Base-by-base conservation (phyloP, 176 grass and related monocot species). In the barley (Hordeum vulgare) region DNA sequence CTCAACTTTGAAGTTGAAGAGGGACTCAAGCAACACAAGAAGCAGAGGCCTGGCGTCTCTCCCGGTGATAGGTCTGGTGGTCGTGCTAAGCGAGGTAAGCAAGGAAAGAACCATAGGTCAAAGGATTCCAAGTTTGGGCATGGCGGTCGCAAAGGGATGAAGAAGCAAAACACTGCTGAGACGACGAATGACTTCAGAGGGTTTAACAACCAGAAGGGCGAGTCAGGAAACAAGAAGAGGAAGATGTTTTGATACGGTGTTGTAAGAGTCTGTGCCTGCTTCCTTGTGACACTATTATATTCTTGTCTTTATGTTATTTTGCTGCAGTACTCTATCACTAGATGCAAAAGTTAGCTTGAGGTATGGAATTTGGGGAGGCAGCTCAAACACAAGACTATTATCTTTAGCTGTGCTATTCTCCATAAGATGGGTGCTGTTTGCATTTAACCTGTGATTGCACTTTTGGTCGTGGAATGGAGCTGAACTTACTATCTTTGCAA, bases 151-250 rank as follows among this genome's bases (percentile, higher is more conserved):
- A 96, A 96, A 85, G 96, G 89, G 64, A 42, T 90, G 70, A 98
- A 76, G 85, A 98, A 98, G 78, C 93, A 98, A 80, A 98, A 98
- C 72, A 92, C 91, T 51, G 87, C 87, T 31, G 89, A 94, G 47
- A 92, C 96, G 0, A 96, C 85, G 0, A 89, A 96, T 79, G 87
- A 99, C 66, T 92, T 99, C 17, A 94, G 87, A 89, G 67, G 85
- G 31, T 99, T 96, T 37, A 90, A 87, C 80, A 87, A 87, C 79
- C 60, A 87, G 54, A 78, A 79, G 39, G 74, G 86, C 11, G 61
- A 53, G 15, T 66, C 78, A 15, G 47, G 74, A 83, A 89, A 83
- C 76, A 94, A 90, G 80, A 90, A 90, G 85, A 80, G 88, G 72
- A 89, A 89, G 49, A 88, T 85, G 79, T 85, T 62, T 89, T 92